A percentile compares a stretch with the other conserved stretches of the same genome.
Conservation (phyloP, 2,329 filamentous ascomycete species). For the Colletotrichum neosansevieriae region DNA sequence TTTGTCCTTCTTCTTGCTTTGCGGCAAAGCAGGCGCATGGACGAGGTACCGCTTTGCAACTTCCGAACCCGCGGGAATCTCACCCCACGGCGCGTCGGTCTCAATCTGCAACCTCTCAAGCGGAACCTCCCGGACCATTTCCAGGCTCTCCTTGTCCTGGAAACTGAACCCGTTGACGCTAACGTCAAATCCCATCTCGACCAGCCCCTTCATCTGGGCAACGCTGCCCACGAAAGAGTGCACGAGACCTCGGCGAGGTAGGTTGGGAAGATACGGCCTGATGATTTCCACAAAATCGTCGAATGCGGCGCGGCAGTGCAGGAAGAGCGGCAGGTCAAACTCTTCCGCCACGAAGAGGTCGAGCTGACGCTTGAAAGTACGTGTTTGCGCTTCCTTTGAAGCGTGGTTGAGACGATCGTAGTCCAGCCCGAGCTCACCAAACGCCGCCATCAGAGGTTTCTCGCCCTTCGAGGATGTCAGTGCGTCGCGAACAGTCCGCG, state of each 20-base stretch:
- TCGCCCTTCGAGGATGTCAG: constrained; percentile 29
- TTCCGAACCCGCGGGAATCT: constrained; percentile 51
- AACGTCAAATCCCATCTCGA: constrained; percentile 54
- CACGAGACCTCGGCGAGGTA: constrained; percentile 53
- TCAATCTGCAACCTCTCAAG: constrained; percentile 58
- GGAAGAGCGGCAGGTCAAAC: constrained; percentile 52
- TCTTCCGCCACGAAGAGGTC: constrained; percentile 51
- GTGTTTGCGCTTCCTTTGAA: constrained; percentile 54
- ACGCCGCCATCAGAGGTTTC: constrained; percentile 54
- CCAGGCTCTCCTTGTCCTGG: constrained; percentile 50
- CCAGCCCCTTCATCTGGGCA: constrained; percentile 54
- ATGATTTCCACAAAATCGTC: constrained; percentile 58
- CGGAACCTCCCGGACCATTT: constrained; percentile 57
- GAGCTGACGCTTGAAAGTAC: constrained; percentile 56
- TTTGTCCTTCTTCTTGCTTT: constrained; percentile 62
- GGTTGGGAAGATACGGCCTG: constrained; percentile 50
- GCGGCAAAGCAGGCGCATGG: constrained; percentile 52
- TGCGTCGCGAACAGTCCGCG: constrained; percentile 42
- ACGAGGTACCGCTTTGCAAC: constrained; percentile 56
- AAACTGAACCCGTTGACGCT: constrained; percentile 65
- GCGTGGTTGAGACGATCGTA: constrained; percentile 60
- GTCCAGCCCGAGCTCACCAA: constrained; percentile 63
- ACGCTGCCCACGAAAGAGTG: constrained; percentile 55
- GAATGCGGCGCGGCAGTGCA: constrained; percentile 57
- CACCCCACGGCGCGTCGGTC: constrained; percentile 63